Base-by-base conservation (phyloP, 1,139 yeast species). In the Suhomyces atakaporum region DNA sequence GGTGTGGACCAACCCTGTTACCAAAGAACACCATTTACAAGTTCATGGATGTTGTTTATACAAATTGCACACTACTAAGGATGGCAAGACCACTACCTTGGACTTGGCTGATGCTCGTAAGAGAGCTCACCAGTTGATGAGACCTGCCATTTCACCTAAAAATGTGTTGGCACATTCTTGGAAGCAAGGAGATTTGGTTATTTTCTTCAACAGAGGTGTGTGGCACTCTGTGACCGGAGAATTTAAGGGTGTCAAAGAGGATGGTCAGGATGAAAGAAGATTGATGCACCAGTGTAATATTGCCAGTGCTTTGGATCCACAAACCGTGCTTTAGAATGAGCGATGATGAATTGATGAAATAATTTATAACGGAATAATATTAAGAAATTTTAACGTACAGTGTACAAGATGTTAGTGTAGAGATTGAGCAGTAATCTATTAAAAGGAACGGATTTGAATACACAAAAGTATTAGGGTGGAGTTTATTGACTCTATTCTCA, bases 281-380 rank as follows among this genome's bases (percentile, higher is more conserved):
- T 70, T 87, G 58, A 86, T 87, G 95, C 96, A 87, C 58, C 96
- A 87, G 63, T 87, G 96, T 63, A 87, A 87, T 63, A 85, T 87
- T 60, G 95, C 96, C 13, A 79, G 88, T 56, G 89, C 88, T 5
- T 47, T 57, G 15, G 94, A 85, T 54, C 95, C 95, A 1, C 31
- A 33, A 9, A 51, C 53, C 10, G 39, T 24, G 19, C 7, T 10
- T 5, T 27, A 11, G 25, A 10, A 18, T 29, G 3, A 25, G 20
- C 8, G 5, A 19, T 7, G n/a, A n/a, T n/a, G n/a, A n/a, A n/a
- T n/a, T n/a, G n/a, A n/a, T 19, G 8, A 7, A 27, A 18, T n/a
- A 19, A 7, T 19, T 19, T 7, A 19, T 19, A 19, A 7, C 21
- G 21, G 21, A 7, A 19, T 7, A 19, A 7, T 19, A 19, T 7